These are phyloP conservation scores for Talaromyces thailandensis DNA, from an alignment of 495 filamentous ascomycete species.

Conservation along the genomic window DNA sequence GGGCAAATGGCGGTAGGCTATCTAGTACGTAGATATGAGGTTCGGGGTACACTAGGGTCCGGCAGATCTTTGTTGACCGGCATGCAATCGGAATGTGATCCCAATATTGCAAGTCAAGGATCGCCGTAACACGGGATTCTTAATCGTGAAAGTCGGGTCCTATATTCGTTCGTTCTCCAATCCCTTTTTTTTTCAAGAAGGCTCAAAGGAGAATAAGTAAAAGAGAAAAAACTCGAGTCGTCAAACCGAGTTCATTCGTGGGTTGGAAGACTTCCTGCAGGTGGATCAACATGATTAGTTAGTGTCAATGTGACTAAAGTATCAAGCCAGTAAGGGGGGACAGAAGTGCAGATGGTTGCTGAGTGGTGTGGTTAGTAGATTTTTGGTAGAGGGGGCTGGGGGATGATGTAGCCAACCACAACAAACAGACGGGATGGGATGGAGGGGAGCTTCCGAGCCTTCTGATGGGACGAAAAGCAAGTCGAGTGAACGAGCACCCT, in stretches of 20 bases:
- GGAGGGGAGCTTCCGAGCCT: conserved; percentile 1
- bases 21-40: not conserved
- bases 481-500: not conserved
- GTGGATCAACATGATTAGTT: conserved; percentile 1
- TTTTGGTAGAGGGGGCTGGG: not conserved
- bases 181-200: not conserved
- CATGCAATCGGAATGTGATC: conserved; percentile 1
- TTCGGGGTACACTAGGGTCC: not conserved
- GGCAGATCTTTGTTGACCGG: not conserved
- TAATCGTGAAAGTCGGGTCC: not conserved
- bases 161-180: not conserved
- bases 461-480: conserved; percentile 5
- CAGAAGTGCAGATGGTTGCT: not conserved
- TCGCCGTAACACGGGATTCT: not conserved
- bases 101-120: not conserved
- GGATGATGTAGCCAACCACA: conserved; percentile 7
- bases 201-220: not conserved
- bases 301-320: not conserved
- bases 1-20: not conserved
- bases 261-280: not conserved
- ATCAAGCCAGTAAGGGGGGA: conserved; percentile 1
- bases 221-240: not conserved
- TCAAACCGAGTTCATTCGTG: not conserved
- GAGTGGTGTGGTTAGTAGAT: not conserved
- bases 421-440: conserved; percentile 1